Evolutionary conservation across 495 filamentous ascomycete species (phyloP).

Genomic region (Pyronema omphalodes): DNA sequence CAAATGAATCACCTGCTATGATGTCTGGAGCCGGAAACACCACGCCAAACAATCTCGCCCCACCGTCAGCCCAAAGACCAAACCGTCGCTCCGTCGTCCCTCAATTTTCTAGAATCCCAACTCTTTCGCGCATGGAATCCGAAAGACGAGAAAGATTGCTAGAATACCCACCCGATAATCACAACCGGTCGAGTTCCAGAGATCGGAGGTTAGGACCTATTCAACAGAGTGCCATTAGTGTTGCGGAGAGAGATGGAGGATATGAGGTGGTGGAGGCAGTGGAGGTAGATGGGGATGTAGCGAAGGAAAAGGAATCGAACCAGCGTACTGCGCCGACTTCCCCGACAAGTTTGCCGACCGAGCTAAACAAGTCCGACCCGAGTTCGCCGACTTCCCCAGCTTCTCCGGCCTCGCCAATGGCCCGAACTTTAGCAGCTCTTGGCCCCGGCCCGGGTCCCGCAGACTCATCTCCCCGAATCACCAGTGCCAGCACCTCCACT

Average conservation of each 20-base stretch:
- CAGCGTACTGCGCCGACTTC: no score
- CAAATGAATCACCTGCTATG: neutral
- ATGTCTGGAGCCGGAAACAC: neutral
- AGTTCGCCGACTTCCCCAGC: no score
- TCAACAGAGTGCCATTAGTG: neutral
- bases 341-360: no score
- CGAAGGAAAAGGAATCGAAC: neutral
- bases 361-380: no score
- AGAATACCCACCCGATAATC: conserved; percentile 35
- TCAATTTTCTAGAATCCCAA: conserved; percentile 52
- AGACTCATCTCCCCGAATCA: neutral
- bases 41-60: neutral
- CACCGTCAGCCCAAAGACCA: neutral
- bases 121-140: conserved; percentile 64
- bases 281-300: conserved; percentile 2
- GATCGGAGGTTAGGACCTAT: conserved; percentile 31
- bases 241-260: neutral
- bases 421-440: no score
- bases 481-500: no score
- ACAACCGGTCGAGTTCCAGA: conserved; percentile 56
- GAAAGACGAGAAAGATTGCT: conserved; percentile 56
- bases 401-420: no score
- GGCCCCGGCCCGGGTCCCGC: neutral
- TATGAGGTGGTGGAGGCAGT: conserved; percentile 8
- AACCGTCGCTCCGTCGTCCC: conserved; percentile 47